These are phyloP conservation scores for Aspergillus aculeatus DNA, from an alignment of 2,329 filamentous ascomycete species.

Conservation along the genomic window DNA sequence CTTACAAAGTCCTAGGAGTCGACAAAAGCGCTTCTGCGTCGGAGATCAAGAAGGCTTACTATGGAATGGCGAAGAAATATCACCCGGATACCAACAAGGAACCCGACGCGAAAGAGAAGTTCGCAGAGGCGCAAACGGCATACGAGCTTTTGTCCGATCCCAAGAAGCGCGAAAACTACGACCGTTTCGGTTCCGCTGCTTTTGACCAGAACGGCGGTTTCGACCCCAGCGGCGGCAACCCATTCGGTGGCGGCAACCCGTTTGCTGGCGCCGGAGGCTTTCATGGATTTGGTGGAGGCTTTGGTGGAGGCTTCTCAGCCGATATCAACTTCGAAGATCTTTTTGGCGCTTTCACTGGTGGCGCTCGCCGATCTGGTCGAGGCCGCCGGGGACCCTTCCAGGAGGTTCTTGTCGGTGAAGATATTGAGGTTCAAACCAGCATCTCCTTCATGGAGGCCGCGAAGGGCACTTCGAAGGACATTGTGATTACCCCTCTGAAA, in stretches of 20 bases:
- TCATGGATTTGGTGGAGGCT: conserved; percentile 56
- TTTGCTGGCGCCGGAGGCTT: conserved; percentile 63
- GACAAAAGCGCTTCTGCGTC: conserved; percentile 73
- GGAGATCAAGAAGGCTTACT: conserved; percentile 98
- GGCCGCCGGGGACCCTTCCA: conserved; percentile 69
- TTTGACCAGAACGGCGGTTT: conserved; percentile 70
- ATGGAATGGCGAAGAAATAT: conserved; percentile 93
- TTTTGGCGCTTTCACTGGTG: conserved; percentile 79
- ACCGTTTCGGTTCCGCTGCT: conserved; percentile 82
- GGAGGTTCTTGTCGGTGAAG: conserved; percentile 85
- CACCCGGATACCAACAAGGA: conserved; percentile 99
- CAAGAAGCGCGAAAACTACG: conserved; percentile 88
- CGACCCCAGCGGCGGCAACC: conserved; percentile 63
- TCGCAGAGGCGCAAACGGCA: conserved; percentile 85
- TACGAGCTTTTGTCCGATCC: conserved; percentile 93
- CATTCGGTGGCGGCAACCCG: conserved; percentile 43
- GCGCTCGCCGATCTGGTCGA: conserved; percentile 52
- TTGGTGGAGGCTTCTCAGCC: conserved; percentile 64
- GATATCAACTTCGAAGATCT: conserved; percentile 97
- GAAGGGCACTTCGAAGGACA: conserved; percentile 85
- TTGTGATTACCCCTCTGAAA: conserved; percentile 77
- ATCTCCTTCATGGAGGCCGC: conserved; percentile 96
- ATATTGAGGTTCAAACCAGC: conserved; percentile 89
- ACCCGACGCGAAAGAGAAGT: conserved; percentile 86
- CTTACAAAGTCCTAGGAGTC: conserved; percentile 84